phyloP scores from a whole-genome alignment of 805 yeast species.

The Candida manassasensis region DNA sequence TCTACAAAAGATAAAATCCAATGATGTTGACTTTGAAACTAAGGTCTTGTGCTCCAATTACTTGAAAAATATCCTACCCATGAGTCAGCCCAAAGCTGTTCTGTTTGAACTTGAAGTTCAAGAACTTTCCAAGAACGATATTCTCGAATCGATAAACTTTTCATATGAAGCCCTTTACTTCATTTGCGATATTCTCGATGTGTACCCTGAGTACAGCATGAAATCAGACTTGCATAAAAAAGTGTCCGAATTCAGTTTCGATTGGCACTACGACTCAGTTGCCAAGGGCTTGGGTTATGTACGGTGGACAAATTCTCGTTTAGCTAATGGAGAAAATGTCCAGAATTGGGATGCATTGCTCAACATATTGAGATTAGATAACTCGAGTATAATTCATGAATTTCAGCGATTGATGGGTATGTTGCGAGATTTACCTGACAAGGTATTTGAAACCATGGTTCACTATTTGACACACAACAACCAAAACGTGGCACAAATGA shows the following conservation, averaged over 20 bases:
- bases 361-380: constrained; percentile 10
- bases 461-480: constrained; percentile 32
- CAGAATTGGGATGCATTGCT: constrained; percentile 16
- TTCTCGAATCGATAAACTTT: neutral
- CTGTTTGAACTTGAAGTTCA: too few relatives aligned
- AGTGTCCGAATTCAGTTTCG: constrained; percentile 13
- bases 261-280: constrained; percentile 27
- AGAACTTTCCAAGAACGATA: neutral
- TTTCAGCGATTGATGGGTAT: constrained; percentile 14
- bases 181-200: constrained; percentile 1
- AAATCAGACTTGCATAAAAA: neutral
- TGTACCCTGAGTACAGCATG: neutral
- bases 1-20: constrained; percentile 23
- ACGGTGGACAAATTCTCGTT: constrained; percentile 14
- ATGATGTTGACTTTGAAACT: constrained; percentile 33
- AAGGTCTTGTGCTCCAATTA: constrained; percentile 40
- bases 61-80: constrained; percentile 12
- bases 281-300: constrained; percentile 35
- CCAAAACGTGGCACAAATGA: constrained; percentile 6
- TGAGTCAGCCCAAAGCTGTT: too few relatives aligned
- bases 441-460: constrained; percentile 24
- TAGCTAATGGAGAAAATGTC: constrained; percentile 3
- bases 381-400: constrained; percentile 8
- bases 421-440: constrained; percentile 7
- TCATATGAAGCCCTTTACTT: constrained; percentile 1